Evolutionary conservation across 805 yeast genomes (phyloP), one percentile per base, ranked within the genome.

Genomic region (Candida ficus): DNA sequence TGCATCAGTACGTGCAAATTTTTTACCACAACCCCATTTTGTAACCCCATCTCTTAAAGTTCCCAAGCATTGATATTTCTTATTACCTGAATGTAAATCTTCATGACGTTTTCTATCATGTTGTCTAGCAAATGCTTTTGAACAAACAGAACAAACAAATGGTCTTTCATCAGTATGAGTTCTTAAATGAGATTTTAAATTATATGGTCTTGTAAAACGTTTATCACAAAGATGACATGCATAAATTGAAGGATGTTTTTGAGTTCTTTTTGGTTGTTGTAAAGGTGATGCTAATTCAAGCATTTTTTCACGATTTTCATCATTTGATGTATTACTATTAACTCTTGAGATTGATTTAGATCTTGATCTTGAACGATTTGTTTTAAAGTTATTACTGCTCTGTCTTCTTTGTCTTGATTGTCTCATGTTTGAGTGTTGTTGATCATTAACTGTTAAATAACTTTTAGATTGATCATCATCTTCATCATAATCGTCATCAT

Each of bases 81-180:
- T 84, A 59, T 82, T 83, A 1, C 93, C 93, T 4, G 80, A 68
- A 54, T 85, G 95, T 43, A 84, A 64, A 51, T 78, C 78, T 53
- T 82, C 90, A 54, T 84, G 93, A 41, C 93, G 68, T 55, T 80
- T 82, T 44, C 81, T 65, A 58, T 84, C 93, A 53, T 84, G 93
- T 41, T 80, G 81, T 44, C 93, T 63, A 6, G 90, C 90, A 67
- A 85, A 85, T 1, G 90, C 85, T 58, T 84, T 84, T 5, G 87
- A 88, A 63, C 95, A 85, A 4, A 75, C 70, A 12, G 73, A 66
- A 61, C 95, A 85, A 7, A 76, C 68, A 54, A 76, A 85, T 6
- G 93, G 95, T 39, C 89, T 64, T 54, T 85, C 95, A 56, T 83
- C 83, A 1, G 95, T 84, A 58, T 86, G 99, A 0, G 98, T 91